Conservation (phyloP, 139 green algal species). For the Yamagishiella unicocca region DNA sequence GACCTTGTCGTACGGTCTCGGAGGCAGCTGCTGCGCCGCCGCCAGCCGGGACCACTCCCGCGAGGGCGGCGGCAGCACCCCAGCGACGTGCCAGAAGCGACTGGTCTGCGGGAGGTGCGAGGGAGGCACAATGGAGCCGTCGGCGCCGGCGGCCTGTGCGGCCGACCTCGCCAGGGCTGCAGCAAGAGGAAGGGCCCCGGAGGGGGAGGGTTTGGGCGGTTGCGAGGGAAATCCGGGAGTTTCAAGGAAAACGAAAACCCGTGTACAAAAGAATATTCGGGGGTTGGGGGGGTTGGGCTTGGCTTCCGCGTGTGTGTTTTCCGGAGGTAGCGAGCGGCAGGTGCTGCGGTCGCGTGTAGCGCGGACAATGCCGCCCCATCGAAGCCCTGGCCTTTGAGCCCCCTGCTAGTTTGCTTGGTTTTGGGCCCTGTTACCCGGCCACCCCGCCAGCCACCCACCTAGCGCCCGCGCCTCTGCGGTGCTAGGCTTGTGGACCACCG, state of each 20-base stretch:
- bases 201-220: too few species aligned
- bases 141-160: not conserved
- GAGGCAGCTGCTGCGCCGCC: conserved; percentile 43
- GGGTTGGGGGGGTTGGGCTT: not conserved
- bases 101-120: conserved; percentile 4
- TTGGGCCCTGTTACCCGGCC: too few species aligned
- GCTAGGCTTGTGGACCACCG: not conserved
- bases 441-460: not conserved
- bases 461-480: not conserved
- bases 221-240: not conserved
- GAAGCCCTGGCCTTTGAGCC: too few species aligned
- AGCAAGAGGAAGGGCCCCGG: not conserved
- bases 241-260: not conserved
- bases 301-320: too few species aligned
- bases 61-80: not conserved
- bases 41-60: conserved; percentile 24
- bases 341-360: too few species aligned
- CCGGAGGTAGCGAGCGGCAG: too few species aligned
- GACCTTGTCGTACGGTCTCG: conserved; percentile 25
- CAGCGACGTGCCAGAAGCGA: not conserved
- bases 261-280: not conserved
- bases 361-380: too few species aligned
- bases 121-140: not conserved
- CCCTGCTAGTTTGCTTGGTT: too few species aligned
- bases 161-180: not conserved